phyloP scores from a whole-genome alignment of 2,329 filamentous ascomycete species.

The Epichloe sibirici region DNA sequence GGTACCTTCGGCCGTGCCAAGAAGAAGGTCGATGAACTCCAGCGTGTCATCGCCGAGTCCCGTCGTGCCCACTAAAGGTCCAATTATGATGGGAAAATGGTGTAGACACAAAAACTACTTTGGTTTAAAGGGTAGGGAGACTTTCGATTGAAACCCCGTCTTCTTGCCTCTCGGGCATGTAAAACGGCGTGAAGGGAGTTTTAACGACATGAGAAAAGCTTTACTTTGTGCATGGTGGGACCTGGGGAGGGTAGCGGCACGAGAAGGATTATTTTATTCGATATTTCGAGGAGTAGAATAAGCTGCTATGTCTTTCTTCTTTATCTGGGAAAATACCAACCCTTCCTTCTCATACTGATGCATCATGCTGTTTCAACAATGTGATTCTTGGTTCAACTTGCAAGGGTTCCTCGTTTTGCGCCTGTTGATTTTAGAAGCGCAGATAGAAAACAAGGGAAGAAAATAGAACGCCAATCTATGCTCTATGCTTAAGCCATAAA shows the following conservation, averaged over 20 bases:
- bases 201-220: neutral
- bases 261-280: slow-evolving; percentile 3
- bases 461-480: neutral
- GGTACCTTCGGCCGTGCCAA: slow-evolving; percentile 98
- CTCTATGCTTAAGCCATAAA: neutral
- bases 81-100: neutral
- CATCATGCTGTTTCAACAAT: no score
- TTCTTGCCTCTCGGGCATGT: neutral
- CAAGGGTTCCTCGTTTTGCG: neutral
- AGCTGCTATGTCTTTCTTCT: neutral
- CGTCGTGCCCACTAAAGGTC: slow-evolving; percentile 52
- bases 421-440: neutral
- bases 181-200: slow-evolving; percentile 1
- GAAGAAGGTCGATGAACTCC: slow-evolving; percentile 99
- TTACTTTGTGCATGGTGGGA: neutral
- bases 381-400: no score
- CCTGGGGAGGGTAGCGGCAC: neutral
- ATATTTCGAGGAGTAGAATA: neutral
- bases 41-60: slow-evolving; percentile 93
- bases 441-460: neutral
- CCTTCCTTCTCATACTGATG: neutral
- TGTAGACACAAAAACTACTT: neutral
- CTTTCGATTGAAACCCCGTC: neutral
- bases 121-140: neutral
- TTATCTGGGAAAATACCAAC: neutral